These are phyloP conservation scores for Passiflora organensis DNA, from an alignment of 345 rosid species.

Conservation along the genomic window DNA sequence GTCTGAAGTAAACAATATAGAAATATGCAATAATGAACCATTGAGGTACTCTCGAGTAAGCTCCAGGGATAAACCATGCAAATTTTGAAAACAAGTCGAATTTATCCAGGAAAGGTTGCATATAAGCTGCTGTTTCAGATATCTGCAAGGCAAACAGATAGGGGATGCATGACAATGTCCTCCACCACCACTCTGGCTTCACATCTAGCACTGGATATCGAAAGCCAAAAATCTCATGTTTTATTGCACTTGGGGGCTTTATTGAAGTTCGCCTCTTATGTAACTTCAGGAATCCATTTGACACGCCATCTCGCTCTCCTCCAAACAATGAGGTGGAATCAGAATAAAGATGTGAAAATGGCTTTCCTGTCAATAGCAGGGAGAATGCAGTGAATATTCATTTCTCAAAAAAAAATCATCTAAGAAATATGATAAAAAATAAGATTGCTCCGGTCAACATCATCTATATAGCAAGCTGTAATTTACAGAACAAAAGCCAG, in stretches of 20 bases:
- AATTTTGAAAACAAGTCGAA: slow-evolving; percentile 43
- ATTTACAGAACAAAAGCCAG: background rate
- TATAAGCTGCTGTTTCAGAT: slow-evolving; percentile 56
- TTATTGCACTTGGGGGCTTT: slow-evolving; percentile 19
- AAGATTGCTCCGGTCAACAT: background rate
- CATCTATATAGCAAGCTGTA: background rate
- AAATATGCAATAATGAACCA: slow-evolving; percentile 75
- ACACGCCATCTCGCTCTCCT: slow-evolving; percentile 2
- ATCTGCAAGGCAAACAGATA: slow-evolving; percentile 73
- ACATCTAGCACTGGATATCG: slow-evolving; percentile 37
- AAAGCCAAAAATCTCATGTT: slow-evolving; percentile 40
- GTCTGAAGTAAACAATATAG: slow-evolving; percentile 42
- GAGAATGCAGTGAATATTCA: background rate
- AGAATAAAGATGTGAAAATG: slow-evolving; percentile 3
- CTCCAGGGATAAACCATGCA: slow-evolving; percentile 67
- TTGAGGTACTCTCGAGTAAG: slow-evolving; percentile 54
- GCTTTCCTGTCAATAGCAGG: slow-evolving; percentile 13
- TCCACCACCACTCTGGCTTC: slow-evolving; percentile 87
- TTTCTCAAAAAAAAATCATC: background rate
- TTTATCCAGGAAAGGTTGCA: slow-evolving; percentile 63
- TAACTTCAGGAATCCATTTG: background rate
- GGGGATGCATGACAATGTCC: slow-evolving; percentile 66
- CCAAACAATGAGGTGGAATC: slow-evolving; percentile 11
- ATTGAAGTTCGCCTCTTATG: slow-evolving; percentile 1
- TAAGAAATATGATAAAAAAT: background rate